Conservation (phyloP, 495 filamentous ascomycete genomes). For the Aspergillus cavernicola region DNA sequence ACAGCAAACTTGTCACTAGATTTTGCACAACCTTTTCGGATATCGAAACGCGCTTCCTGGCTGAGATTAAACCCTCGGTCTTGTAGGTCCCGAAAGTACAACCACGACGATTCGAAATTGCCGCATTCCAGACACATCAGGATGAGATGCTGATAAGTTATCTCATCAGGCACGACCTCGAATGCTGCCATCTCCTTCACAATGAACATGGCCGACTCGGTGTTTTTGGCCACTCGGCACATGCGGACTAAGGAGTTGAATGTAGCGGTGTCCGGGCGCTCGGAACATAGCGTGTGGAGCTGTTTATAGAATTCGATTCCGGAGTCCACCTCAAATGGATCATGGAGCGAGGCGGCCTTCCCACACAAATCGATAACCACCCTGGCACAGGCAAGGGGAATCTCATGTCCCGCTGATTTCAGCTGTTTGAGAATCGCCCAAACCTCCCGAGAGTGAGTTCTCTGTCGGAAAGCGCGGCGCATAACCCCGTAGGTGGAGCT, state of each 20-base stretch:
- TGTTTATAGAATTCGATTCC: conserved; percentile 70
- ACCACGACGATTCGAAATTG: conserved; percentile 37
- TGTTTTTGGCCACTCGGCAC: conserved; percentile 47
- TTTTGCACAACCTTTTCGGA: conserved; percentile 26
- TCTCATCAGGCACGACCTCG: conserved; percentile 51
- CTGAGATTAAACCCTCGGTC: conserved; percentile 24
- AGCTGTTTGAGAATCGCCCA: conserved; percentile 54
- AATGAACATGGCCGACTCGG: conserved; percentile 62
- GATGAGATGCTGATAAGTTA: conserved; percentile 68
- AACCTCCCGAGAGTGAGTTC: conserved; percentile 34
- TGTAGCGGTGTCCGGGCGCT: conserved; percentile 53
- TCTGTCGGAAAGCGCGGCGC: conserved; percentile 32
- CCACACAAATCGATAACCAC: conserved; percentile 33
- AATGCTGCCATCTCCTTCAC: conserved; percentile 70
- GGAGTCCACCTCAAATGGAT: conserved; percentile 33
- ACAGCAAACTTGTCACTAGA: conserved; percentile 31
- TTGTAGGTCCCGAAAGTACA: conserved; percentile 38
- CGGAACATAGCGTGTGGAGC: conserved; percentile 56
- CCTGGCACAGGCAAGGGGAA: conserved; percentile 33
- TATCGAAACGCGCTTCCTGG: conserved; percentile 23
- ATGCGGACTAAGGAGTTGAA: conserved; percentile 67
- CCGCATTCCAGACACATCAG: conserved; percentile 54
- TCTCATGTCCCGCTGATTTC: conserved; percentile 22
- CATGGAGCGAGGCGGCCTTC: conserved; percentile 20
- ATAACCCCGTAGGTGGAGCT: conserved; percentile 58